phyloP scores from a whole-genome alignment of 805 yeast species.

The Brettanomyces custersianus region DNA sequence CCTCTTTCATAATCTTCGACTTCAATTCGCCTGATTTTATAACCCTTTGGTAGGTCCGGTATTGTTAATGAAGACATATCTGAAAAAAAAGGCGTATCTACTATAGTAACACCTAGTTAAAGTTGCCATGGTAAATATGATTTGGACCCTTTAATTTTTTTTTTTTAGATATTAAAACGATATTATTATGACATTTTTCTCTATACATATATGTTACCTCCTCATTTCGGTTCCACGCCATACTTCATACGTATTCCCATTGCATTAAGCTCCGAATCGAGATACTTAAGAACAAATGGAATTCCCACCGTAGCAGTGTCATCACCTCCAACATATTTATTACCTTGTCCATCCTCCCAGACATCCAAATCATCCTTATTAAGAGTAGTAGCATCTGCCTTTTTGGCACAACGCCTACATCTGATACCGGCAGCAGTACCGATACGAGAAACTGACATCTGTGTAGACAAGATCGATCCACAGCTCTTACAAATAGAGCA shows the following conservation, averaged over 20 bases:
- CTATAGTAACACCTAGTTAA: no score
- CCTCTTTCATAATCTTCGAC: conserved; percentile 52
- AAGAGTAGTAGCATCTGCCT: conserved; percentile 37
- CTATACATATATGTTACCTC: no score
- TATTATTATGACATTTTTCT: conserved; percentile 16
- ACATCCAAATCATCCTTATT: conserved; percentile 47
- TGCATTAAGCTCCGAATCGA: conserved; percentile 92
- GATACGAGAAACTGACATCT: conserved; percentile 81
- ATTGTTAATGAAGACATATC: background rate
- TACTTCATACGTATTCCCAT: conserved; percentile 95
- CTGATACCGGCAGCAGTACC: conserved; percentile 72
- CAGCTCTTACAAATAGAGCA: conserved; percentile 84
- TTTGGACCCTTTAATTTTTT: background rate
- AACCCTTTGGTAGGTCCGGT: conserved; percentile 45
- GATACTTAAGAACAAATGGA: conserved; percentile 90
- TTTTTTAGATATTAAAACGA: conserved; percentile 22
- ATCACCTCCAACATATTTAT: conserved; percentile 82
- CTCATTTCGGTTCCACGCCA: conserved; percentile 60
- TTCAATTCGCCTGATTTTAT: conserved; percentile 50
- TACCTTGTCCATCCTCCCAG: conserved; percentile 98
- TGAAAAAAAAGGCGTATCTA: no score
- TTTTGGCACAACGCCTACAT: conserved; percentile 86
- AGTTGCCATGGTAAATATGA: background rate
- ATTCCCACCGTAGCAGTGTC: conserved; percentile 93
- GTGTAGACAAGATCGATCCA: conserved; percentile 87